Conservation (phyloP, 148 eudicot species). For the Fagopyrum tataricum region DNA sequence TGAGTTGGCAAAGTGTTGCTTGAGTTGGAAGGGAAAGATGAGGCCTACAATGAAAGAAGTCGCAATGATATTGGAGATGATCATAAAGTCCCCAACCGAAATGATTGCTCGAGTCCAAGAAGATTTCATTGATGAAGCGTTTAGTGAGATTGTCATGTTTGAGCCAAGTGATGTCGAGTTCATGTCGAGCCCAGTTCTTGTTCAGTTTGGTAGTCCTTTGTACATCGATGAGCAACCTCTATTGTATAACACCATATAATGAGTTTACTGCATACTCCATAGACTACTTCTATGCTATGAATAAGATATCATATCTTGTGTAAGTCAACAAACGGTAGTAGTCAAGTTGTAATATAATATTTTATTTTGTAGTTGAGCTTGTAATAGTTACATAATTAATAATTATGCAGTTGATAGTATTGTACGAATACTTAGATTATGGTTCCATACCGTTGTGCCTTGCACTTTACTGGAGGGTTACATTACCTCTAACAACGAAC, state of each 20-base stretch:
- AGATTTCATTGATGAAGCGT: neutral
- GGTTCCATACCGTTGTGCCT: too few relatives aligned
- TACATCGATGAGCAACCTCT: neutral
- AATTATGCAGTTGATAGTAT: too few relatives aligned
- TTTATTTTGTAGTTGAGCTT: too few relatives aligned
- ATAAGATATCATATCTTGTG: too few relatives aligned
- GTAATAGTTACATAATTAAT: too few relatives aligned
- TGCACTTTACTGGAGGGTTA: too few relatives aligned
- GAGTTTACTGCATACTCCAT: neutral
- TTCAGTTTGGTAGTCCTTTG: neutral
- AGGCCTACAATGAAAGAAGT: conserved; percentile 27
- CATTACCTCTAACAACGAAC: too few relatives aligned
- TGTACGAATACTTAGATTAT: too few relatives aligned
- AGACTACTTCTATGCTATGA: too few relatives aligned
- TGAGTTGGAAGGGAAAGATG: conserved; percentile 18
- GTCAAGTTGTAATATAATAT: too few relatives aligned
- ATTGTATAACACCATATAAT: neutral
- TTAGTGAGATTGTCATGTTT: neutral
- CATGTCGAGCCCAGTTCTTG: neutral
- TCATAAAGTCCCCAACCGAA: neutral
- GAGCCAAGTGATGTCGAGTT: neutral
- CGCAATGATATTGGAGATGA: neutral
- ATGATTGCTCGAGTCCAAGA: neutral
- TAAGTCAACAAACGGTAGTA: too few relatives aligned
- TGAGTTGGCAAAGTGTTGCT: conserved; percentile 20